Percentiles rank a stretch among this genome's conserved stretches.
Evolutionary conservation across 352 stramenopile species (phyloP).

Genomic region (Pythium folliculosum): DNA sequence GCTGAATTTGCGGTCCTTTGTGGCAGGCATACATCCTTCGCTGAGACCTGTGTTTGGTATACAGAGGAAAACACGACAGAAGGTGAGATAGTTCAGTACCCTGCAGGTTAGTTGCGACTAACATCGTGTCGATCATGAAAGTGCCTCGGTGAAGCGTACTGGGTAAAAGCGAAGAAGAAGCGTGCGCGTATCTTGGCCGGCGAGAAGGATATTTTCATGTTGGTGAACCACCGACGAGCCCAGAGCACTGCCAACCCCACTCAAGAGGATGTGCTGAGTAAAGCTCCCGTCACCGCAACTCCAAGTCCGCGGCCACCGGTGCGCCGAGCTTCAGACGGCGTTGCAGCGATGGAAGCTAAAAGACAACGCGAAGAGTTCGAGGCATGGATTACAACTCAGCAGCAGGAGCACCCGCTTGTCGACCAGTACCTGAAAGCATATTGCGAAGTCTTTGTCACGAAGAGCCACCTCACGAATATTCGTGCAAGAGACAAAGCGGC

Average conservation of each 20-base stretch:
- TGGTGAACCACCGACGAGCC: slow-evolving; percentile 21
- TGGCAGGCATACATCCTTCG: slow-evolving; percentile 36
- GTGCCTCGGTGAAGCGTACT: slow-evolving; percentile 43
- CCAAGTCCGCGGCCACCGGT: not conserved
- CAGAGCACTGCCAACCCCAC: not conserved
- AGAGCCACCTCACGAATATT: slow-evolving; percentile 10
- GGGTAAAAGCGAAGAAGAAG: slow-evolving; percentile 41
- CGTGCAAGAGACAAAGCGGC: not conserved
- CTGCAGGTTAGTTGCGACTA: not conserved
- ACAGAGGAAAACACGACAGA: slow-evolving; percentile 32
- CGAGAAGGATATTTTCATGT: slow-evolving; percentile 34
- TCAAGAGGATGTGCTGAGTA: too few species aligned
- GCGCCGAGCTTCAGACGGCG: slow-evolving; percentile 24
- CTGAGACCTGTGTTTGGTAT: slow-evolving; percentile 47
- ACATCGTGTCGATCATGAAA: slow-evolving; percentile 1
- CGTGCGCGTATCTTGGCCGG: slow-evolving; percentile 26
- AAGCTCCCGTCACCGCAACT: not conserved
- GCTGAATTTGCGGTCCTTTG: slow-evolving; percentile 47
- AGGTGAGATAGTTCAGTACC: slow-evolving; percentile 15
- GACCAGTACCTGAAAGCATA: slow-evolving; percentile 23
- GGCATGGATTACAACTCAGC: slow-evolving; percentile 17
- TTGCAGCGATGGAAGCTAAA: slow-evolving; percentile 22
- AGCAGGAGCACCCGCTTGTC: slow-evolving; percentile 17
- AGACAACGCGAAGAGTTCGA: slow-evolving; percentile 26
- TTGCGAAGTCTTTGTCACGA: slow-evolving; percentile 21